Conservation (phyloP, 164 flowering plant genomes). For the Aristolochia fimbriata region DNA sequence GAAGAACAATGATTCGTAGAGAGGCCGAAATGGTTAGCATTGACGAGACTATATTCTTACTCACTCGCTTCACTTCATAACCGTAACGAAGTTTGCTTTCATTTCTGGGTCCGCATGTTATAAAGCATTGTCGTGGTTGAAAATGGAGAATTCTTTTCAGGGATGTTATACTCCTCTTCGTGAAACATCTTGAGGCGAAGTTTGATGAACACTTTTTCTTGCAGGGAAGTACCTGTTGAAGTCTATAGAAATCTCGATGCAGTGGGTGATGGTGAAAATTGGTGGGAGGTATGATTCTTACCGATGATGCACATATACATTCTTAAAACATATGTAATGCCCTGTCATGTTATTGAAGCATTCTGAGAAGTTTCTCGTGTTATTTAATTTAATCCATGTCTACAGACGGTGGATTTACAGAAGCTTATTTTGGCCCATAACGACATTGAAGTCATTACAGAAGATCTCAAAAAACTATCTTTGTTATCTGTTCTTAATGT, state of each 20-base stretch:
- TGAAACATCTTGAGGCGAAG: too few relatives aligned
- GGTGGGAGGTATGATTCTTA: conserved; percentile 85
- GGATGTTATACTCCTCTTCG: too few relatives aligned
- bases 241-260: conserved; percentile 64
- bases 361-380: too few relatives aligned
- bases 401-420: conserved; percentile 77
- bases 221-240: conserved; percentile 81
- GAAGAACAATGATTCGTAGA: too few relatives aligned
- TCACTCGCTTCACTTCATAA: too few relatives aligned
- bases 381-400: neutral
- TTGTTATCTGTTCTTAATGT: conserved; percentile 58
- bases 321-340: neutral
- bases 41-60: too few relatives aligned
- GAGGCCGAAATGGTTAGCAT: too few relatives aligned
- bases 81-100: too few relatives aligned
- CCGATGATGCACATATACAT: neutral
- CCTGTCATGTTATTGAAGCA: too few relatives aligned
- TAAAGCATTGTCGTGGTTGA: too few relatives aligned
- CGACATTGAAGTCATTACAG: conserved; percentile 56
- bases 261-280: conserved; percentile 68
- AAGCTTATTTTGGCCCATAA: conserved; percentile 94
- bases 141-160: too few relatives aligned
- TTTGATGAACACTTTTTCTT: neutral
- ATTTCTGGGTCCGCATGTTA: too few relatives aligned
- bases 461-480: conserved; percentile 64